phyloP scores from a whole-genome alignment of 2,329 filamentous ascomycete genomes.

The Colletotrichum sp. region DNA sequence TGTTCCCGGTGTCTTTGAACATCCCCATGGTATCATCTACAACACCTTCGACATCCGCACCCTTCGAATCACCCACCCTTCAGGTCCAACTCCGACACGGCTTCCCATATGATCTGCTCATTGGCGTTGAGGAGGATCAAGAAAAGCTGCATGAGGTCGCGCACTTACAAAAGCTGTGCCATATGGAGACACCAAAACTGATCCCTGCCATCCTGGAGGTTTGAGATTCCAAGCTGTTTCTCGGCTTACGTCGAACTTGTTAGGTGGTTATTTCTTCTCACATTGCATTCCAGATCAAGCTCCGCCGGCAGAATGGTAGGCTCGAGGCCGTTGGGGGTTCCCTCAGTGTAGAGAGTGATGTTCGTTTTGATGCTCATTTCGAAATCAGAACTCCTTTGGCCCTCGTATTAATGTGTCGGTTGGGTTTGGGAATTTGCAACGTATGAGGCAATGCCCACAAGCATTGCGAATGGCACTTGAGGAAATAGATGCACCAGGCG shows the following conservation, averaged over 20 bases:
- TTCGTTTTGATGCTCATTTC: not conserved
- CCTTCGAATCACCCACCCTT: too few relatives aligned
- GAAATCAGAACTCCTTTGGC: not conserved
- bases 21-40: too few relatives aligned
- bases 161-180: too few relatives aligned
- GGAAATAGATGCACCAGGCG: not conserved
- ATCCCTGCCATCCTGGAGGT: too few relatives aligned
- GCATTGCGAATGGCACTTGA: not conserved
- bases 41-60: too few relatives aligned
- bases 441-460: fast-evolving
- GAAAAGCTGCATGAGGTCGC: too few relatives aligned
- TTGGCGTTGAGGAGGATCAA: too few relatives aligned
- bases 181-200: too few relatives aligned
- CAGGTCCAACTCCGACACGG: too few relatives aligned
- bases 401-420: not conserved
- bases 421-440: not conserved
- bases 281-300: not conserved
- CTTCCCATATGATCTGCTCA: too few relatives aligned
- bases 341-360: not conserved
- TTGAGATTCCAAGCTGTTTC: not conserved
- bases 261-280: not conserved
- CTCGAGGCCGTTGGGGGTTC: not conserved
- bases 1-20: too few relatives aligned
- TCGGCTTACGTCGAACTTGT: fast-evolving
- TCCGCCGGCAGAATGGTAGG: not conserved